These are phyloP conservation scores for Stephania japonica DNA, from an alignment of 164 flowering plant genomes.

Conservation along the genomic window DNA sequence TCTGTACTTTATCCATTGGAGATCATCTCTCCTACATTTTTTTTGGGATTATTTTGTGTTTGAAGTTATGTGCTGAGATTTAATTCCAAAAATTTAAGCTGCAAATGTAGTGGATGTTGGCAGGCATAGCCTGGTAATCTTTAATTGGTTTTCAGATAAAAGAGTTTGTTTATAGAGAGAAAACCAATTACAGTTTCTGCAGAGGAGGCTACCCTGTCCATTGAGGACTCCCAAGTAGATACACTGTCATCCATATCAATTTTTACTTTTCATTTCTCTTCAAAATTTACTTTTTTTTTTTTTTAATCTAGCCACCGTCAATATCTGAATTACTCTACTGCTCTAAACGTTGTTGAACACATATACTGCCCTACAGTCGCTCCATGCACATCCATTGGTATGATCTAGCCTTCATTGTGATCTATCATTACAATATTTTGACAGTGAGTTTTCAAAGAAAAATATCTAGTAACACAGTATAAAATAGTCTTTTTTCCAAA, in stretches of 20 bases:
- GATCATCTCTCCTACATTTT: slow-evolving; percentile 1
- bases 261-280: not conserved
- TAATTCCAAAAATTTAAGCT: slow-evolving; percentile 12
- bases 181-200: not conserved
- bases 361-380: too few species aligned
- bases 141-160: not conserved
- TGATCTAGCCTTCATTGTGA: not conserved
- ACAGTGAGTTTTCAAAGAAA: too few species aligned
- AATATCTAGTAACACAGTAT: not conserved
- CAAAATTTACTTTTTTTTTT: too few species aligned
- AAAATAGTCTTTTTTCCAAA: not conserved
- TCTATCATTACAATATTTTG: too few species aligned
- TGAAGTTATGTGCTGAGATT: slow-evolving; percentile 27
- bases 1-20: not conserved
- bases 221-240: slow-evolving; percentile 15
- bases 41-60: slow-evolving; percentile 12
- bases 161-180: not conserved
- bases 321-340: too few species aligned
- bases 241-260: slow-evolving; percentile 4
- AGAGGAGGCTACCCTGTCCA: not conserved
- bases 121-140: not conserved
- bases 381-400: too few species aligned
- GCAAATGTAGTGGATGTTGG: slow-evolving; percentile 12
- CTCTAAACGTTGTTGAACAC: too few species aligned
- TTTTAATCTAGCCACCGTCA: too few species aligned